phyloP scores from a whole-genome alignment of 306 rosid species.

The Quercus gilva region DNA sequence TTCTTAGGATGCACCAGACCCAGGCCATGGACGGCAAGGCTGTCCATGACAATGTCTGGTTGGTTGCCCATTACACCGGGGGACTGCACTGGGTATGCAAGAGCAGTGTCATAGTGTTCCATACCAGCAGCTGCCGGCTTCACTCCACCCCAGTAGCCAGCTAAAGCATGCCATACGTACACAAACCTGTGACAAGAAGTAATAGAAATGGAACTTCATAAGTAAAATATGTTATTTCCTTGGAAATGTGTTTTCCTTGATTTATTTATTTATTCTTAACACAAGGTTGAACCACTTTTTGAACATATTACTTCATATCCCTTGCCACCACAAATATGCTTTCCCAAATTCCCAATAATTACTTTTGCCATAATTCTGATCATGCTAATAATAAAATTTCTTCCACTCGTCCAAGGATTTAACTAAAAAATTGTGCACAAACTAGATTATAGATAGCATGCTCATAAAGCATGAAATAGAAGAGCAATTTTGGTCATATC shows the following conservation, averaged over 20 bases:
- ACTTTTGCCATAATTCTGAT: too few species aligned
- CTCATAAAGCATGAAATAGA: too few species aligned
- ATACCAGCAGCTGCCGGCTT: conserved; percentile 84
- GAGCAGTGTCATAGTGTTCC: conserved; percentile 83
- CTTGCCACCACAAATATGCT: too few species aligned
- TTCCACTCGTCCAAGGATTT: too few species aligned
- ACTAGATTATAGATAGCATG: too few species aligned
- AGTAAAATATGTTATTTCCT: background rate
- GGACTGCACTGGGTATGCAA: conserved; percentile 86
- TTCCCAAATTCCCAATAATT: too few species aligned
- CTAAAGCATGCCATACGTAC: conserved; percentile 96
- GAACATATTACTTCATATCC: too few species aligned
- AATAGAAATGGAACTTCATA: conserved; percentile 1
- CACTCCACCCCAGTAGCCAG: conserved; percentile 99
- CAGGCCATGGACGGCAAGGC: conserved; percentile 82
- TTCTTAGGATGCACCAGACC: conserved; percentile 93
- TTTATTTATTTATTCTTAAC: too few species aligned
- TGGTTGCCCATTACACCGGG: conserved; percentile 88
- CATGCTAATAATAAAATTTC: too few species aligned
- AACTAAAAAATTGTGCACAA: too few species aligned
- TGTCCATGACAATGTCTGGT: conserved; percentile 92
- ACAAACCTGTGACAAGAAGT: conserved; percentile 49
- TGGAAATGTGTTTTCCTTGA: background rate
- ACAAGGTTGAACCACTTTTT: too few species aligned
- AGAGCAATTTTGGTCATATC: too few species aligned